phyloP scores from a whole-genome alignment of 2,329 filamentous ascomycete genomes.

The Pseudogymnoascus sp. region DNA sequence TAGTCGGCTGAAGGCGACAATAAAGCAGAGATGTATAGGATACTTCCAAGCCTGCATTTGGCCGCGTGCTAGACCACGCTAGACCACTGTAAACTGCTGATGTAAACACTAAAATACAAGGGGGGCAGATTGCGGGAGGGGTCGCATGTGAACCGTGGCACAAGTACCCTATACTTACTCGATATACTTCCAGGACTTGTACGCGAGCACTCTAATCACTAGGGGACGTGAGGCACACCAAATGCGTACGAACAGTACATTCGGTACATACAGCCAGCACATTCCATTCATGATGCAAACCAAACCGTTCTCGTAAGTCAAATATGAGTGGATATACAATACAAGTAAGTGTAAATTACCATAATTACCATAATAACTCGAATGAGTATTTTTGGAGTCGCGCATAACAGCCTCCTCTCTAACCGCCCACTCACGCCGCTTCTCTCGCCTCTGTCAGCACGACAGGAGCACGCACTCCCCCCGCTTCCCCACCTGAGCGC shows the following conservation, averaged over 20 bases:
- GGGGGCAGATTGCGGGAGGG: background rate
- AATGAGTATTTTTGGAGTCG: background rate
- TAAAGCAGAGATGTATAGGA: background rate
- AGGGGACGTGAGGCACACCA: background rate
- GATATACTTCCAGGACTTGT: background rate
- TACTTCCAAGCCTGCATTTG: background rate
- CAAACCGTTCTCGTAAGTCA: background rate
- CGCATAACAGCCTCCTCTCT: background rate
- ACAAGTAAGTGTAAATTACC: background rate
- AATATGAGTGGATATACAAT: background rate
- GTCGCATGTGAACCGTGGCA: background rate
- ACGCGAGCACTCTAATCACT: background rate
- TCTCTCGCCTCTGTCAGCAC: too few species aligned
- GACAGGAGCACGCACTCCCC: background rate
- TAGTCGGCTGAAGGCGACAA: background rate
- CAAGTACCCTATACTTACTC: background rate
- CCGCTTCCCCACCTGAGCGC: constrained; percentile 5
- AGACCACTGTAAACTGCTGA: too few species aligned
- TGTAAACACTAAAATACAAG: background rate
- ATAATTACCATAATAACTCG: too few species aligned
- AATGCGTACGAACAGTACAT: background rate
- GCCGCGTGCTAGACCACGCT: background rate
- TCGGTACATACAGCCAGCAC: background rate
- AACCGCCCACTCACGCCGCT: background rate
- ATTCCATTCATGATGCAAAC: background rate